phyloP scores from a whole-genome alignment of 768 basidiomycete genomes.

The Mycena galericulata region DNA sequence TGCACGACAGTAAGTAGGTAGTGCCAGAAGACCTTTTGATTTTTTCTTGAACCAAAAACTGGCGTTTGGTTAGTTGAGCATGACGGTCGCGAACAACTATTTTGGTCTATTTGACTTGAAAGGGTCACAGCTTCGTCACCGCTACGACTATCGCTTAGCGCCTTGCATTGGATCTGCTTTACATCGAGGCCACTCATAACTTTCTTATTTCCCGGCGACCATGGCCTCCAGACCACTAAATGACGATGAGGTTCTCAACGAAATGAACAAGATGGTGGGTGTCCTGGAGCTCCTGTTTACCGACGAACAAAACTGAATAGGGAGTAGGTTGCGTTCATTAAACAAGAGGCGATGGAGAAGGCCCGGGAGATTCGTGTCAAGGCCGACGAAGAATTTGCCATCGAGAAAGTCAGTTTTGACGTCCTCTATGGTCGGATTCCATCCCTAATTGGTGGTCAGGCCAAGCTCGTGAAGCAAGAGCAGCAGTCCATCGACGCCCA shows the following conservation, averaged over 20 bases:
- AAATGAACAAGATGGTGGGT: conserved; percentile 99
- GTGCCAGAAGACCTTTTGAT: too few species aligned
- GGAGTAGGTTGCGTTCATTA: conserved; percentile 93
- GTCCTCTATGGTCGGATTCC: neutral
- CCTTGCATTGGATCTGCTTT: too few species aligned
- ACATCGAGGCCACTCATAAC: neutral
- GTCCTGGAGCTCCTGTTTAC: conserved; percentile 7
- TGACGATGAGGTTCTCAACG: conserved; percentile 94
- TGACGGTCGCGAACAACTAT: too few species aligned
- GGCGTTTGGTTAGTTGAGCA: too few species aligned
- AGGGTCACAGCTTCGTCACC: too few species aligned
- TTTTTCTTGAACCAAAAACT: too few species aligned
- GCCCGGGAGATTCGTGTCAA: conserved; percentile 97
- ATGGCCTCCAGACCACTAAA: conserved; percentile 87
- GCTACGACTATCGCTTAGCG: too few species aligned
- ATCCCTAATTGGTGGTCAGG: conserved; percentile 59
- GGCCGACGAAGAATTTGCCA: conserved; percentile 98
- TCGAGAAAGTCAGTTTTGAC: conserved; percentile 81
- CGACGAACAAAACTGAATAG: conserved; percentile 1
- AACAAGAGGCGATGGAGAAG: conserved; percentile 98
- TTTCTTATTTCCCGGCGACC: conserved; percentile 26
- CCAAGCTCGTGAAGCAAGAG: conserved; percentile 97
- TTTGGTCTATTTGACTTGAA: too few species aligned
- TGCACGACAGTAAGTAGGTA: too few species aligned
- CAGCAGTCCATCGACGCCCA: conserved; percentile 93